Percentiles rank a stretch among this genome's conserved stretches.
Evolutionary conservation across 2,329 filamentous ascomycete genomes (phyloP).

Genomic region (Microdochium paspali): DNA sequence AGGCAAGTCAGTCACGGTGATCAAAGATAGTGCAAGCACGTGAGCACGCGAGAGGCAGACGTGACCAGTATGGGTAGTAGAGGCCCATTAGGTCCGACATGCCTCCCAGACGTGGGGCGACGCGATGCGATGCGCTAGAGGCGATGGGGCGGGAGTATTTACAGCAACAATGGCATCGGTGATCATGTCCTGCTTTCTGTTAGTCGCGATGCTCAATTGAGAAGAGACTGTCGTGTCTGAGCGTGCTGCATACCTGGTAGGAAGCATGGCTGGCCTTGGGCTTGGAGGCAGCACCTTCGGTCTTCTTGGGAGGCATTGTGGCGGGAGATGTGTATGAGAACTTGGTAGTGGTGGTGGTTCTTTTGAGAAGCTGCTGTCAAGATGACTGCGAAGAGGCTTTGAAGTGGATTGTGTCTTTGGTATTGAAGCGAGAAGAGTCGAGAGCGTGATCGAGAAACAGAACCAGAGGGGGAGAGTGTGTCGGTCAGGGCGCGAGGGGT

Average conservation of each 20-base stretch:
- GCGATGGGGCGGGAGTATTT: slow-evolving; percentile 27
- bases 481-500: slow-evolving; percentile 34
- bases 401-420: slow-evolving; percentile 8
- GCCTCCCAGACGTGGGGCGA: slow-evolving; percentile 10
- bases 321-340: slow-evolving; percentile 7
- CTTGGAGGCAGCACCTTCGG: slow-evolving; percentile 34
- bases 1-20: neutral
- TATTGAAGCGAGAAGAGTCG: slow-evolving; percentile 3
- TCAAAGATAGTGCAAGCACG: neutral
- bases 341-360: slow-evolving; percentile 16
- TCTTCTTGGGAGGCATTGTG: slow-evolving; percentile 52
- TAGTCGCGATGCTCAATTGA: slow-evolving; percentile 18
- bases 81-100: no score
- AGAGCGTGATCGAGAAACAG: slow-evolving; percentile 16
- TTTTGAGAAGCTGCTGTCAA: slow-evolving; percentile 8
- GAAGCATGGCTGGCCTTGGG: slow-evolving; percentile 43
- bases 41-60: slow-evolving; percentile 2
- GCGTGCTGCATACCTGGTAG: slow-evolving; percentile 43
- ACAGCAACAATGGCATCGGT: slow-evolving; percentile 52
- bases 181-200: slow-evolving; percentile 47
- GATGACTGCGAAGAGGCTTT: slow-evolving; percentile 12
- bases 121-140: slow-evolving; percentile 26
- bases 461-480: slow-evolving; percentile 28
- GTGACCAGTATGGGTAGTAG: no score
- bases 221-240: slow-evolving; percentile 3